Base-by-base conservation (phyloP, 176 grass and related monocot species). In the Oryza officinalis region DNA sequence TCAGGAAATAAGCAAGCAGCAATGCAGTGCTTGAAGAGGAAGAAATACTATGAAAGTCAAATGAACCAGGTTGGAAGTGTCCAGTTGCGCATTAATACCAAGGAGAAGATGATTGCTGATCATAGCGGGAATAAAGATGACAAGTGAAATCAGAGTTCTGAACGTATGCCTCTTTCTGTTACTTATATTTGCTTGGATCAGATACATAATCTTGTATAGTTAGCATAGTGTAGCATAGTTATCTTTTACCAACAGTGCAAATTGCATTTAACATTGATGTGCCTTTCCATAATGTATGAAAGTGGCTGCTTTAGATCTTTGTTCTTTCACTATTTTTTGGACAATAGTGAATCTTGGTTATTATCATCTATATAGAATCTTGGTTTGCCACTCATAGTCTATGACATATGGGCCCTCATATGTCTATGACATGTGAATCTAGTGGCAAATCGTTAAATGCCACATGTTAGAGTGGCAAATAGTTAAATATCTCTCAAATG, bases 11-110 rank as follows among this genome's bases (percentile, higher is more conserved):
- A 91, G 67, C 88, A 91, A 86, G 92, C 92, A n/a, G 86, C 87
- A 79, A 84, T 91, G 66, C 86, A 94, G 59, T 98, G 95, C 74
- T 74, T 98, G 77, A 98, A 98, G 75, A 94, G 92, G 87, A 98
- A 98, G 63, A 98, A 54, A 35, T 98, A 93, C 82, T 98, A 95
- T 40, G 92, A 93, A 86, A 86, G 84, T 52, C 88, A 98, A 79
- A 87, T 98, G 92, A 92, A 88, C 63, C 81, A 93, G 81, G 84
- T 91, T 84, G 86, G 90, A 83, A 91, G 84, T 81, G 88, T 98
- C 72, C 92, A 92, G 74, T 68, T 79, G 31, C 86, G 81, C 76
- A 90, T 98, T 43, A 81, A 89, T 65, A 88, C 88, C 76, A 92
- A 98, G 80, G 84, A 90, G 64, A 90, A 33, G 65, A 87, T 87